Base-by-base conservation (phyloP, 1,284 basidiomycete species). In the Volvariella volvacea region DNA sequence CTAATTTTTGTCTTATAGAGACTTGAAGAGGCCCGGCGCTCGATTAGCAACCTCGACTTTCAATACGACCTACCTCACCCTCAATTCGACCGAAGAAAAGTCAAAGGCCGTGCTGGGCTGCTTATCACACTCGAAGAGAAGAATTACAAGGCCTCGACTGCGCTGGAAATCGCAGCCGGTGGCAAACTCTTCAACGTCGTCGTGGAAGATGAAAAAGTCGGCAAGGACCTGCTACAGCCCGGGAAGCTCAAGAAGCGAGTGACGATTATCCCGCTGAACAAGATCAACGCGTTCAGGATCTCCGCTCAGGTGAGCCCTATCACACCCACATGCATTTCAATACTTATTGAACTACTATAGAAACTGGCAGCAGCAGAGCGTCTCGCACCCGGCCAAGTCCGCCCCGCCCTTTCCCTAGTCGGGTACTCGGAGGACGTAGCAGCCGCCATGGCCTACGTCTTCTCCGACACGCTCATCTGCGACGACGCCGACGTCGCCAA, bases 171-270 rank as follows among this genome's bases (percentile, higher is more conserved):
- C 50, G 85, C 90, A 22, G 94, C 94, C 0, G 93, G 94, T 1
- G 85, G 80, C 1, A 86, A 88, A 51, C 73, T 99, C n/a, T 97
- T 91, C 69, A 94, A 98, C 50, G 88, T 95, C 32, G 88, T 98
- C 16, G 91, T 98, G 16, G 83, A 95, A 54, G 86, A 96, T 60
- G 92, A 97, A 62, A 76, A 77, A 48, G 80, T 94, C 43, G 93
- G 92, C 34, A 88, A 89, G 51, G 83, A 90, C 33, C 74, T 99
- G 20, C 71, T 99, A 39, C 76, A 85, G 54, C 80, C 90, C 41
- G 92, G 92, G 22, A 76, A 74, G 46, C 80, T 99, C 53, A 86
- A 82, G 67, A 93, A 90, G 65, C 84, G 92, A 16, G 88, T 96
- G 20, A 97, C 92, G 0, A 83, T 97, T 57, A 93, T 99, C 52